Base-by-base conservation (phyloP, 352 stramenopile genomes). In the Pythium monospermum region DNA sequence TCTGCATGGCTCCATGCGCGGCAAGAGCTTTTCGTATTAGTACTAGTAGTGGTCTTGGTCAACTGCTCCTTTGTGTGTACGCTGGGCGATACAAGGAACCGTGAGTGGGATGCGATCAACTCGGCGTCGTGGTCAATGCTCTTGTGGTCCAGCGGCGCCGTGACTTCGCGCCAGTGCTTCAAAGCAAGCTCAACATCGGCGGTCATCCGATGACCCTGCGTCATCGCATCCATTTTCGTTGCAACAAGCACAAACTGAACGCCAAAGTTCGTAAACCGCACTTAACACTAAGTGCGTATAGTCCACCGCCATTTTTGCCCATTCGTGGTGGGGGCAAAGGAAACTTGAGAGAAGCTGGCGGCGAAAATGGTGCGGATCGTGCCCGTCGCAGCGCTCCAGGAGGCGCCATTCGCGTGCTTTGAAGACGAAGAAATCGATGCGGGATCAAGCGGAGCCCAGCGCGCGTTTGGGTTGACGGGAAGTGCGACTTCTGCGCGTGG, bases 361-460 rank as follows among this genome's bases (percentile, higher is more conserved):
- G 21, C 38, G 31, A 53, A 25, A 26, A 23, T 6, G 46, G 37
- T 25, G 39, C 38, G 25, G 8, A 43, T 25, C 19, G 21, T 37
- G 30, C 35, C 66, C 59, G 66, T 49, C 27, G 61, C 71, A 58
- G 53, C 70, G 49, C 68, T 87, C 22, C 76, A 86, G 68, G 73
- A 87, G 53, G 71, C 72, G 52, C 73, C 77, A 35, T 87, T 87
- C 59, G 76, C 78, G 60, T 79, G 69, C 63, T 87, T 89, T 46
- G 78, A 89, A 40, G 73, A 84, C 58, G 69, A 72, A 13, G 71
- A 83, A 35, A 53, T 64, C 43, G 49, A 59, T 15, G 46, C 30
- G 21, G 22, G 25, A 30, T 31, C 28, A 6, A 25, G 15, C 8
- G 44, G 36, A 11, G 7, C 36, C 7, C 36, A 42, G 7, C 36